phyloP scores from a whole-genome alignment of 306 rosid genomes.

The Astragalus glycyphyllos region DNA sequence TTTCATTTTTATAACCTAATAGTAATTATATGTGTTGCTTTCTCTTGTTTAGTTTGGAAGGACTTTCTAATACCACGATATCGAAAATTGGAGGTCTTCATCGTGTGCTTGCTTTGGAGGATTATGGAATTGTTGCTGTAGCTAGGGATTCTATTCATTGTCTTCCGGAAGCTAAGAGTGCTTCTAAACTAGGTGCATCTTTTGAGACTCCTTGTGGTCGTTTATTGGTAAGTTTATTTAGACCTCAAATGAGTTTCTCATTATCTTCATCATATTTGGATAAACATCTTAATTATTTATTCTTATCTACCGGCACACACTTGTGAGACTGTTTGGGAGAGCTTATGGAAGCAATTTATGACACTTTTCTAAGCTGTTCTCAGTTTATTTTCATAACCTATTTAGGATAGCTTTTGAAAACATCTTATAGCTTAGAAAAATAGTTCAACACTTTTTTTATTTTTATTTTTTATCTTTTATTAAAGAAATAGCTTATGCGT shows the following conservation, averaged over 20 bases:
- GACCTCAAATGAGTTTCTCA: background rate
- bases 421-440: no score
- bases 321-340: no score
- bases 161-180: conserved; percentile 69
- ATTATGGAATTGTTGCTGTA: conserved; percentile 71
- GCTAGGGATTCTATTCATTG: conserved; percentile 74
- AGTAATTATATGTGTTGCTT: background rate
- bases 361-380: no score
- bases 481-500: no score
- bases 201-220: conserved; percentile 94
- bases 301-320: no score
- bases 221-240: conserved; percentile 59
- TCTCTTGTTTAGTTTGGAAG: conserved; percentile 69
- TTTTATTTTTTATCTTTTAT: no score
- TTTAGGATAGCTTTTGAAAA: no score
- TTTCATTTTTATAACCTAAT: background rate
- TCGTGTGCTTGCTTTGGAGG: conserved; percentile 63
- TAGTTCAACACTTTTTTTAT: no score
- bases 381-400: no score
- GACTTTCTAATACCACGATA: conserved; percentile 63
- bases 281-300: no score
- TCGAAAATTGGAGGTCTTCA: conserved; percentile 85
- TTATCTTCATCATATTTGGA: no score
- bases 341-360: no score
- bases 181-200: conserved; percentile 72